Conservation (phyloP, 106 monocot species). For the Acorus gramineus region DNA sequence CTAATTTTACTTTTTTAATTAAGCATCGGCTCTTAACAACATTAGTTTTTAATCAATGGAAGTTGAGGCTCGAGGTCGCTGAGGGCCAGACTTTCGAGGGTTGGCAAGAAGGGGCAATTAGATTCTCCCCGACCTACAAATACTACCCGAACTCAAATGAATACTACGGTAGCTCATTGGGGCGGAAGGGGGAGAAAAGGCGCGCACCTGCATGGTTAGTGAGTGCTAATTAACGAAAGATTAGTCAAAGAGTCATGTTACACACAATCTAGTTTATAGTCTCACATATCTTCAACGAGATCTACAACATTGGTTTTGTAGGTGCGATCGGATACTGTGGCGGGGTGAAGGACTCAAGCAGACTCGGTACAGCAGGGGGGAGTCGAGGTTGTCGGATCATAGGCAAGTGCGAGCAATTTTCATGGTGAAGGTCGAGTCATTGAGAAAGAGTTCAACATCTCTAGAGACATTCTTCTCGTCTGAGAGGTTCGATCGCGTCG, state of each 20-base stretch:
- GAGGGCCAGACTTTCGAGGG: conserved; percentile 44
- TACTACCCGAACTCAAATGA: conserved; percentile 62
- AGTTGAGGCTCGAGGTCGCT: conserved; percentile 28
- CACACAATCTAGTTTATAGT: not conserved
- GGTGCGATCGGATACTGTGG: conserved; percentile 18
- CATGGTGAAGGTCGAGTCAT: conserved; percentile 2
- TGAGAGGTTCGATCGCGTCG: conserved; percentile 6
- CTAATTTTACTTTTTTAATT: too few relatives aligned
- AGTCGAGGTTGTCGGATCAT: conserved; percentile 12
- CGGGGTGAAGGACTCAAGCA: conserved; percentile 10
- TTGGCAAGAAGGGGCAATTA: conserved; percentile 75
- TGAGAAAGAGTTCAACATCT: not conserved
- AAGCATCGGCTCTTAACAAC: too few relatives aligned
- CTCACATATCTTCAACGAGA: not conserved
- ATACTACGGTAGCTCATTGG: conserved; percentile 43
- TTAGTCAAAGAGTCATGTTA: not conserved
- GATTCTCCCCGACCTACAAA: conserved; percentile 77
- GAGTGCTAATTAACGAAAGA: not conserved
- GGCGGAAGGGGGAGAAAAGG: conserved; percentile 36
- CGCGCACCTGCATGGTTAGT: conserved; percentile 54
- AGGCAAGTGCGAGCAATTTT: conserved; percentile 11
- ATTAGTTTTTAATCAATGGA: not conserved
- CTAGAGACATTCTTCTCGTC: conserved; percentile 9
- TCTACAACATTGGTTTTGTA: not conserved
- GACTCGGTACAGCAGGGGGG: not conserved